These are phyloP conservation scores for Protomyces inouyei DNA, from an alignment of 1,139 yeast species.

Conservation along the genomic window DNA sequence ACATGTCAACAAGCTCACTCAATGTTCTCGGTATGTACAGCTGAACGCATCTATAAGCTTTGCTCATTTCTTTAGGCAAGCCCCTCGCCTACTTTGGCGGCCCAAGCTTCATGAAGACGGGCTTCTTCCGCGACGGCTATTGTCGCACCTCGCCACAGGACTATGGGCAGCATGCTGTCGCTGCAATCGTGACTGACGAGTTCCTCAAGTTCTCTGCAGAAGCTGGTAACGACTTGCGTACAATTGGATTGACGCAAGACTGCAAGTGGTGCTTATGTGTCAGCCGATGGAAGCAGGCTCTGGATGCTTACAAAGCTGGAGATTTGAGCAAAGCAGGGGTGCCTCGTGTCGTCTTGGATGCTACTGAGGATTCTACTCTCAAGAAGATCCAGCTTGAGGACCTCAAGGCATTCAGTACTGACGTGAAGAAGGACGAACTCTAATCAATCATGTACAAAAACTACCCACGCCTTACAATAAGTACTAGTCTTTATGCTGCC, in stretches of 20 bases:
- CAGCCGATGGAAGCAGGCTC: slow-evolving; percentile 25
- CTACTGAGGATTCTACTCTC: slow-evolving; percentile 22
- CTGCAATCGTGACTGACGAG: slow-evolving; percentile 18
- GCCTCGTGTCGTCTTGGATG: slow-evolving; percentile 13
- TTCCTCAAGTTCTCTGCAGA: slow-evolving; percentile 24
- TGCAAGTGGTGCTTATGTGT: slow-evolving; percentile 26
- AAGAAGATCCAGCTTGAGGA: slow-evolving; percentile 12
- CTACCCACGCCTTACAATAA: background rate
- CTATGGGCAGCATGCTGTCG: slow-evolving; percentile 20
- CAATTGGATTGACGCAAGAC: slow-evolving; percentile 14
- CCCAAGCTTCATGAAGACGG: slow-evolving; percentile 10
- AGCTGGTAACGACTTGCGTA: slow-evolving; percentile 18
- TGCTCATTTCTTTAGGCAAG: background rate
- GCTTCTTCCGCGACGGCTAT: slow-evolving; percentile 26
- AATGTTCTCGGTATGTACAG: background rate
- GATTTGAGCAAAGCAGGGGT: slow-evolving; percentile 15
- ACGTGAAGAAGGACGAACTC: background rate
- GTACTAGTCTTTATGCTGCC: slow-evolving; percentile 1
- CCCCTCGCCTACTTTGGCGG: slow-evolving; percentile 20
- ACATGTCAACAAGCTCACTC: background rate
- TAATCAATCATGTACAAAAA: background rate
- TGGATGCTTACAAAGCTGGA: slow-evolving; percentile 22
- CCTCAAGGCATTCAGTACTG: slow-evolving; percentile 3
- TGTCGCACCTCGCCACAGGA: slow-evolving; percentile 24
- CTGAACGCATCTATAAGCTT: too few species aligned